Evolutionary conservation across 2,329 filamentous ascomycete species (phyloP).

Genomic region (Talaromyces pinophilus): DNA sequence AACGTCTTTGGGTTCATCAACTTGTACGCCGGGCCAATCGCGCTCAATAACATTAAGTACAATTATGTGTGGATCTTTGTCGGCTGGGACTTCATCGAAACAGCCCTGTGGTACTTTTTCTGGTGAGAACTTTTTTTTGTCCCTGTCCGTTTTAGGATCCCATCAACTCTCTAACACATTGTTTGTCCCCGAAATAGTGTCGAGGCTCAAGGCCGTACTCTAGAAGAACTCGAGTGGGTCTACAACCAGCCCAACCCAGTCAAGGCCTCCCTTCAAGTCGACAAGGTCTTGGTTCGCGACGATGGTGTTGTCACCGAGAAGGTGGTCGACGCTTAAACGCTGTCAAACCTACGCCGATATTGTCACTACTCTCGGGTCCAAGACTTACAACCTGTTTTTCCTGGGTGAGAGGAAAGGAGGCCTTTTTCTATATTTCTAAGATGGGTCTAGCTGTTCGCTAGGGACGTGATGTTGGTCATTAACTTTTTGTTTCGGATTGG

Average conservation of each 20-base stretch:
- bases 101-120: slow-evolving; percentile 19
- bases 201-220: slow-evolving; percentile 20
- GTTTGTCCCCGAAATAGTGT: slow-evolving; percentile 29
- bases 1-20: slow-evolving; percentile 31
- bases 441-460: neutral
- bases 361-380: neutral
- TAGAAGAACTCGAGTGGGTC: slow-evolving; percentile 23
- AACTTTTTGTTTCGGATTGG: neutral
- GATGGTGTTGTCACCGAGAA: slow-evolving; percentile 53
- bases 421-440: neutral
- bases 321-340: slow-evolving; percentile 33
- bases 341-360: neutral
- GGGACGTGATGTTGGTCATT: neutral
- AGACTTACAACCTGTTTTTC: neutral
- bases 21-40: slow-evolving; percentile 27
- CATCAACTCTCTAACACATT: neutral
- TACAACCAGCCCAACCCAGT: slow-evolving; percentile 32
- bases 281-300: slow-evolving; percentile 51
- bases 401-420: slow-evolving; percentile 6
- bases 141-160: neutral
- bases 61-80: slow-evolving; percentile 32
- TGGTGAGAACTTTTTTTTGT: slow-evolving; percentile 33
- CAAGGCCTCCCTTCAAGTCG: slow-evolving; percentile 52
- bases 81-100: slow-evolving; percentile 21
- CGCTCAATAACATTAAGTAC: slow-evolving; percentile 40